These are phyloP conservation scores for Colletotrichum lupini DNA, from an alignment of 2,329 filamentous ascomycete species.

Conservation along the genomic window DNA sequence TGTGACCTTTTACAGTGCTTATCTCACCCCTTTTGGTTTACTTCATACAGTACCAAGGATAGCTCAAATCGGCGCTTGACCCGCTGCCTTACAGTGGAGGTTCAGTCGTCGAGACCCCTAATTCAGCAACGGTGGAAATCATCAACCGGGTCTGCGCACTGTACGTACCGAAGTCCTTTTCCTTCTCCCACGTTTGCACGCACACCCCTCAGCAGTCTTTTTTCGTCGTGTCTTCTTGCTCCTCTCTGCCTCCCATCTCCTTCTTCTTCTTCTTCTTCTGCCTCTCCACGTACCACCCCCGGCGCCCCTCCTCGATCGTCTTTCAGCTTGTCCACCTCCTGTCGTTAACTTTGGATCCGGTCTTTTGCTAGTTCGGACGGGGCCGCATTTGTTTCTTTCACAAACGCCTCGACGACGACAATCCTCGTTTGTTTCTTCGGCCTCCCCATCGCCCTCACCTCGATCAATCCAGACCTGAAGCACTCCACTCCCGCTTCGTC, in stretches of 20 bases:
- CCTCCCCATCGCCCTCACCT: conserved; percentile 3
- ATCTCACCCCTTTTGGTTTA: background rate
- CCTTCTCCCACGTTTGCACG: too few species aligned
- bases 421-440: background rate
- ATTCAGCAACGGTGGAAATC: background rate
- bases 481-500: conserved; percentile 4
- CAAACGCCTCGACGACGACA: background rate
- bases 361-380: background rate
- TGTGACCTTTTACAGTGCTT: too few species aligned
- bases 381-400: conserved; percentile 8
- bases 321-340: background rate
- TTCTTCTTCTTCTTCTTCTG: background rate
- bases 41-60: background rate
- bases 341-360: conserved; percentile 11
- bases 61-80: background rate
- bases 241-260: background rate
- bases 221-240: background rate
- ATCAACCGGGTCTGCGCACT: background rate
- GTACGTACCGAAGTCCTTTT: background rate
- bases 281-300: background rate
- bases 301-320: background rate
- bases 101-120: background rate
- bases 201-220: background rate
- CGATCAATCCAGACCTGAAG: conserved; percentile 12
- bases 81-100: too few species aligned